Percentiles rank a stretch among this genome's conserved stretches.
Evolutionary conservation across 2,329 filamentous ascomycete species (phyloP).

Genomic region (Biscogniauxia marginata): DNA sequence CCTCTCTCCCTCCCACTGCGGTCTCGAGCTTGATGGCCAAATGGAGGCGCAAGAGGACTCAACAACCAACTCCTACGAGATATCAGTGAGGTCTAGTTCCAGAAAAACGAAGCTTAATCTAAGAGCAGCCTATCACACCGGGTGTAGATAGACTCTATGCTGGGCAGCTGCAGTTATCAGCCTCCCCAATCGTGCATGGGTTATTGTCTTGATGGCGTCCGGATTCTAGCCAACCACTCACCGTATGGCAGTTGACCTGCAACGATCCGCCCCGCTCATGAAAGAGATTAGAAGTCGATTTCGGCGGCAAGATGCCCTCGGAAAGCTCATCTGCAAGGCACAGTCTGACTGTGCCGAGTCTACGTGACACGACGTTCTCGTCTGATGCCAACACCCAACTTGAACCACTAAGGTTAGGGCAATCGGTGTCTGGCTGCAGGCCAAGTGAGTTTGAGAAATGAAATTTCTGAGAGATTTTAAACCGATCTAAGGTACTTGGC

Average conservation of each 20-base stretch:
- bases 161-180: not conserved
- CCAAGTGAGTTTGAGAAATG: not conserved
- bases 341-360: constrained; percentile 1
- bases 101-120: not conserved
- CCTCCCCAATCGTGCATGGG: not conserved
- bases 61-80: not conserved
- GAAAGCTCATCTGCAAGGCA: constrained; percentile 9
- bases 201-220: not conserved
- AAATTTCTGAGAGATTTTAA: not conserved
- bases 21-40: constrained; percentile 7
- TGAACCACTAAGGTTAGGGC: not conserved
- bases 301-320: not conserved
- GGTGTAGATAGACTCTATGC: not conserved
- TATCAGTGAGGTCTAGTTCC: not conserved
- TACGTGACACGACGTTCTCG: constrained; percentile 12
- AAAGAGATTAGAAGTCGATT: not conserved
- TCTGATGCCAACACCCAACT: constrained; percentile 1
- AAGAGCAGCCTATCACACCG: not conserved
- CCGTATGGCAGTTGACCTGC: not conserved
- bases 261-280: not conserved
- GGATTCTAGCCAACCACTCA: not conserved
- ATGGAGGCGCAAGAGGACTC: not conserved
- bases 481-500: not conserved
- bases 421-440: not conserved
- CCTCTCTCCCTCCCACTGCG: constrained; percentile 1